Base-by-base conservation (phyloP, 495 filamentous ascomycete species). In the Ascobolus immersus region DNA sequence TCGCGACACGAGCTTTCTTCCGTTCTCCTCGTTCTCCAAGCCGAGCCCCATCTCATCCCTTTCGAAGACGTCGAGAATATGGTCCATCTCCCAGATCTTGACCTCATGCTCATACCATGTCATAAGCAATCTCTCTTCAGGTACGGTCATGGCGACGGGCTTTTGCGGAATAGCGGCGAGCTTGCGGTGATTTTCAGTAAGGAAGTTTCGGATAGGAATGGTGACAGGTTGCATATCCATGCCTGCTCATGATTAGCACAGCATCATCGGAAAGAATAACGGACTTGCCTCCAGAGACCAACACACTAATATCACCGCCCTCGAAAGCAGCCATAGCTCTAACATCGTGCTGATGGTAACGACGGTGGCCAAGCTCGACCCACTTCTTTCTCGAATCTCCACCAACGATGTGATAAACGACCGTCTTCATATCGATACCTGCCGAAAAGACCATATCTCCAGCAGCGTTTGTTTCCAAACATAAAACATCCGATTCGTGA, bases 91-190 rank as follows among this genome's bases (percentile, higher is more conserved):
- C 81, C 81, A 99, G 38, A 99, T 67, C 38, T 68, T 68, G 17
- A 93, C 56, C 44, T 92, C 77, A 39, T 72, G 62, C 34, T 84
- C 76, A 86, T 86, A 99, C 73, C 79, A 94, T 45, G 77, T 80
- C 54, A 84, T 66, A 8, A 96, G 54, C 12, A 90, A 51, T 22
- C 84, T 63, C 20, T 64, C 64, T 13, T 62, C 66, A 2, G 71
- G 62, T 9, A 80, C 68, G 33, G 76, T 78, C 18, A 65, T 56
- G 5, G 92, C 44, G 3, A 67, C 64, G 1, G 73, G 63, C 12
- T 61, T 60, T 52, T 92, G 86, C 1, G 86, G 84, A 13, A 93
- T 58, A 43, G 66, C 64, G 4, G 82, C 67, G 7, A 99, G 59
- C 1, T 68, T 63, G 21, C 79, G 60, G 48, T 89, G 75, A 42